These are phyloP conservation scores for Penicillium coffeae DNA, from an alignment of 495 filamentous ascomycete species.

Conservation along the genomic window DNA sequence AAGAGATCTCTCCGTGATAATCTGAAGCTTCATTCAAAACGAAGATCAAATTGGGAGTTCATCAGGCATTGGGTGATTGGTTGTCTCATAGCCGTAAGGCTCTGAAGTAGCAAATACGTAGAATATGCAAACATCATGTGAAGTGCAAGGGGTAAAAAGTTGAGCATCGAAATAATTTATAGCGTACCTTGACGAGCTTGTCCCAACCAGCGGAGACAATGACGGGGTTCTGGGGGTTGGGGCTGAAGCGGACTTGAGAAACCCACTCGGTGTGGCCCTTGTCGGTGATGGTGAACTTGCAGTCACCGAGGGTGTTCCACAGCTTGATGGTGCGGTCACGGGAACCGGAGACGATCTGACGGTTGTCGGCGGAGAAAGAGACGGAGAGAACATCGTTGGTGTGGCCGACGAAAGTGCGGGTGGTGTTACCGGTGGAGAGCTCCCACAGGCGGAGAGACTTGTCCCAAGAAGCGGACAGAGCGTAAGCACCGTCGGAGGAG, in stretches of 20 bases:
- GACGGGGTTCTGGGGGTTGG: constrained; percentile 99
- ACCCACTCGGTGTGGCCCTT: constrained; percentile 99
- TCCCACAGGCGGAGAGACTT: constrained; percentile 99
- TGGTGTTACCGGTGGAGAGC: constrained; percentile 92
- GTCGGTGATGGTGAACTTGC: constrained; percentile 99
- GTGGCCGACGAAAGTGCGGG: constrained; percentile 97
- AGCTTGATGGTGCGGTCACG: constrained; percentile 99
- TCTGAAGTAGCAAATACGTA: constrained; percentile 99
- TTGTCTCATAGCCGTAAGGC: constrained; percentile 95
- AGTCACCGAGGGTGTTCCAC: constrained; percentile 99
- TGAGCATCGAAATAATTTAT: constrained; percentile 10
- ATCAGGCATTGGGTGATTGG: constrained; percentile 87
- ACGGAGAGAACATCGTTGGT: constrained; percentile 99
- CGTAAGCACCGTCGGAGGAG: constrained; percentile 99
- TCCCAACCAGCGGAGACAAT: constrained; percentile 99
- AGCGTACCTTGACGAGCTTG: constrained; percentile 98
- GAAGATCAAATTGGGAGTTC: constrained; percentile 28
- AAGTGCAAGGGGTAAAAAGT: constrained; percentile 7
- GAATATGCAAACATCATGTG: constrained; percentile 87
- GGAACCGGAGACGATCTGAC: constrained; percentile 98
- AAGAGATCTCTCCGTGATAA: constrained; percentile 18
- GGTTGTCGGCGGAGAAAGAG: constrained; percentile 99
- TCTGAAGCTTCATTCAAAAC: constrained; percentile 5
- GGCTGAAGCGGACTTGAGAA: constrained; percentile 98
- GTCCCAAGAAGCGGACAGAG: constrained; percentile 98